Conservation (phyloP, 108 stramenopile genomes). For the Conticribra guillardii region DNA sequence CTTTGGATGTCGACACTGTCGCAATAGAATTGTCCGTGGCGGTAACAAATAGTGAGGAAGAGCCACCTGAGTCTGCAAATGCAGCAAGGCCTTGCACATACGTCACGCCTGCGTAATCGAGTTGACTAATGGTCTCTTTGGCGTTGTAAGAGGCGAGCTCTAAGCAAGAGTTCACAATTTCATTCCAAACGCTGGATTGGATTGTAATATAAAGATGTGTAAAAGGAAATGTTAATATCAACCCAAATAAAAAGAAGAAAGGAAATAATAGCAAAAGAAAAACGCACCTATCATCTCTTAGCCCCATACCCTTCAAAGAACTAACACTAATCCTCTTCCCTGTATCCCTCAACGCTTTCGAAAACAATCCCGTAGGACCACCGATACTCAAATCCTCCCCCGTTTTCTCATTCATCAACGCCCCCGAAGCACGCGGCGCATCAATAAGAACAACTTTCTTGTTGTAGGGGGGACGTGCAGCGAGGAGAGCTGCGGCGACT, state of each 20-base stretch:
- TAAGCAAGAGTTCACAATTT: constrained; percentile 69
- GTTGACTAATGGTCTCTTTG: constrained; percentile 61
- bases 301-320: constrained; percentile 73
- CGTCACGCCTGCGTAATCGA: constrained; percentile 66
- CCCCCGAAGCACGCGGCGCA: constrained; percentile 68
- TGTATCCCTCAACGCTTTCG: constrained; percentile 80
- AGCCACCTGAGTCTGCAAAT: constrained; percentile 64
- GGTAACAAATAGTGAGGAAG: constrained; percentile 50
- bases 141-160: constrained; percentile 79
- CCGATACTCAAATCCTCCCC: constrained; percentile 79
- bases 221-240: neutral
- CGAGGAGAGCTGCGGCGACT: constrained; percentile 67
- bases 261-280: neutral
- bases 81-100: constrained; percentile 65
- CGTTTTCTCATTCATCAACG: constrained; percentile 62
- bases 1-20: constrained; percentile 53
- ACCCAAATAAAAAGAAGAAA: neutral
- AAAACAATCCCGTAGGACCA: constrained; percentile 75
- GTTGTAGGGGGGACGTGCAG: constrained; percentile 41
- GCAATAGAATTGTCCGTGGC: constrained; percentile 21
- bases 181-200: constrained; percentile 65
- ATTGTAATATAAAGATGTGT: neutral
- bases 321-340: constrained; percentile 74
- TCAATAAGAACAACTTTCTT: constrained; percentile 75
- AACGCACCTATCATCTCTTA: constrained; percentile 64